Percentiles rank a stretch among this genome's conserved stretches.
These are phyloP conservation scores for Zygotorulaspora chibaensis DNA, from an alignment of 805 yeast species.

Conservation along the genomic window DNA sequence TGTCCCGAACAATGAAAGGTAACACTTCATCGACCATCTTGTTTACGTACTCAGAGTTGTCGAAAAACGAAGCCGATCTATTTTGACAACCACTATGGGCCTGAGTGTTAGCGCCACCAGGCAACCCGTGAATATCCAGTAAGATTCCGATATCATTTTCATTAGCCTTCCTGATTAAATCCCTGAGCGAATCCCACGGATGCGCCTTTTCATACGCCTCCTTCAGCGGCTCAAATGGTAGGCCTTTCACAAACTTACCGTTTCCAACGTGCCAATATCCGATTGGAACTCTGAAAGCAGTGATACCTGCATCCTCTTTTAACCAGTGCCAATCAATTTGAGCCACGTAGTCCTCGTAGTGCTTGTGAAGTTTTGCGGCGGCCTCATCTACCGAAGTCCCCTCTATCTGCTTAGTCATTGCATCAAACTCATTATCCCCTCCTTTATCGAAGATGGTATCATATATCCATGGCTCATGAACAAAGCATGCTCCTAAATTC, in stretches of 20 bases:
- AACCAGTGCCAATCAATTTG: conserved; percentile 83
- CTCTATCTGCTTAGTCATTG: conserved; percentile 48
- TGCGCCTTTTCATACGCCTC: conserved; percentile 59
- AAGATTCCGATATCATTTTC: conserved; percentile 63
- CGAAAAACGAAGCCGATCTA: conserved; percentile 35
- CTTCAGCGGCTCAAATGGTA: conserved; percentile 55
- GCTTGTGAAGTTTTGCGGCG: conserved; percentile 48
- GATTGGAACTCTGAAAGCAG: conserved; percentile 77
- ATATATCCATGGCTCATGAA: conserved; percentile 75
- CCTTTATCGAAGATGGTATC: conserved; percentile 56
- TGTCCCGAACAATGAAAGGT: conserved; percentile 58
- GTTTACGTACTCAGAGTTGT: conserved; percentile 38
- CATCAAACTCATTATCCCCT: conserved; percentile 69
- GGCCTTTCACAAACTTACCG: conserved; percentile 48
- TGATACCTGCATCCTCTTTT: conserved; percentile 54
- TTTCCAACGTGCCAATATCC: conserved; percentile 88
- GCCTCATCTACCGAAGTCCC: conserved; percentile 53
- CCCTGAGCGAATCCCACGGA: conserved; percentile 58
- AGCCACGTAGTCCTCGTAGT: conserved; percentile 59
- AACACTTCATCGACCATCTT: conserved; percentile 47
- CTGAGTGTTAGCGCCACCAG: conserved; percentile 86
- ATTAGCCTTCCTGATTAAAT: conserved; percentile 56
- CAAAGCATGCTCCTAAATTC: conserved; percentile 77
- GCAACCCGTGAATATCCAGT: conserved; percentile 84
- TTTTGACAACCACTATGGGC: conserved; percentile 74